Percentiles rank a stretch among this genome's conserved stretches.
These are phyloP conservation scores for Aureoboletus auriporus DNA, from an alignment of 768 basidiomycete species.

Conservation along the genomic window DNA sequence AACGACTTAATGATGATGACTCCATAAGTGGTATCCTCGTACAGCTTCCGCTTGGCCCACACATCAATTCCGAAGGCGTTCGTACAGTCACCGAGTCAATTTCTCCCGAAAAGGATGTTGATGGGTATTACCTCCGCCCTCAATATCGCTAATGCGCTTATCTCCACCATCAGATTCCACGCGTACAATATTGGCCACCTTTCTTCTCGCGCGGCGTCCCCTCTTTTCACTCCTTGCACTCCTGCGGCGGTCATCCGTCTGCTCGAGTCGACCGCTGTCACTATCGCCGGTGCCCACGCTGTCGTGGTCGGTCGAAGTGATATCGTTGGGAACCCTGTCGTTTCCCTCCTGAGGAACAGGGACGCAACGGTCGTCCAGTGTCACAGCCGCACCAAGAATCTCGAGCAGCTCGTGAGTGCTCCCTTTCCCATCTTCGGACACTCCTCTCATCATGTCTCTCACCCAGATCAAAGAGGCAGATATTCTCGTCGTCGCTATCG, in stretches of 20 bases:
- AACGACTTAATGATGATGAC: constrained; percentile 80
- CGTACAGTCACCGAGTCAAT: constrained; percentile 92
- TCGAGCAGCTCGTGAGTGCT: constrained; percentile 67
- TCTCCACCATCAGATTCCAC: constrained; percentile 66
- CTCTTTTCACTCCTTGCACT: constrained; percentile 93
- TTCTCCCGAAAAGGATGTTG: constrained; percentile 92
- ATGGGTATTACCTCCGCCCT: constrained; percentile 59
- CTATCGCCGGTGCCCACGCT: constrained; percentile 72
- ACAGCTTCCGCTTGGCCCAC: constrained; percentile 87
- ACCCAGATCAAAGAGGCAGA: constrained; percentile 79
- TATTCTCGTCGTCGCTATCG: constrained; percentile 95
- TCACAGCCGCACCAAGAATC: constrained; percentile 84
- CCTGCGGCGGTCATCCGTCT: constrained; percentile 90
- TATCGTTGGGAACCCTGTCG: constrained; percentile 95
- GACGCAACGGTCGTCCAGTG: constrained; percentile 98
- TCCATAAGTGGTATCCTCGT: constrained; percentile 87
- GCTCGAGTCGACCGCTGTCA: constrained; percentile 79
- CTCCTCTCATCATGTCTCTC: not conserved
- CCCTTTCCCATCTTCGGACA: constrained; percentile 5
- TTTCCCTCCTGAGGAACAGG: constrained; percentile 80
- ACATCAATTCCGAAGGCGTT: constrained; percentile 78
- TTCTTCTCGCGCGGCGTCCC: constrained; percentile 82
- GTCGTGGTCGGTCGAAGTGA: constrained; percentile 97
- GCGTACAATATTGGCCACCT: constrained; percentile 97
- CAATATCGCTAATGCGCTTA: constrained; percentile 1